Evolutionary conservation across 805 yeast species (phyloP).

Genomic region (Wickerhamiella occidentalis): DNA sequence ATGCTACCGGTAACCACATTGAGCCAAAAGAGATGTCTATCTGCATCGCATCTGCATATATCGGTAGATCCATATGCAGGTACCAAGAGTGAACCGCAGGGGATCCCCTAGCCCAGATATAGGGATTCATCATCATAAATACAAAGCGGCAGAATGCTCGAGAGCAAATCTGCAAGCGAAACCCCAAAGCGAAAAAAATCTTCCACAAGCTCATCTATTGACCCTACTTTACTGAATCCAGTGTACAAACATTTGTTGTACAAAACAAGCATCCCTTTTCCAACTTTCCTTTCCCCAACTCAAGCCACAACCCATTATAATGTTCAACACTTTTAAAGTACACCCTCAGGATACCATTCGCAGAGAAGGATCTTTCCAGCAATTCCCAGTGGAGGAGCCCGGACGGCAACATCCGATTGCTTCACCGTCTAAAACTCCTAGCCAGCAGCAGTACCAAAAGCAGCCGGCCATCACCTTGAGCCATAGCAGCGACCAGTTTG

Average conservation of each 20-base stretch:
- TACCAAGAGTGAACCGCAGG: neutral
- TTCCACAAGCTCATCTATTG: neutral
- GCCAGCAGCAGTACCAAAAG: neutral
- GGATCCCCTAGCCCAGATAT: slow-evolving; percentile 1
- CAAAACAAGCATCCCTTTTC: neutral
- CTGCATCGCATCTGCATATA: neutral
- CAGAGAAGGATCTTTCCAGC: slow-evolving; percentile 4
- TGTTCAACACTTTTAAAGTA: slow-evolving; percentile 10
- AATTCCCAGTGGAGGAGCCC: slow-evolving; percentile 6
- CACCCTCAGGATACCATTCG: slow-evolving; percentile 9
- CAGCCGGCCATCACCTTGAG: neutral
- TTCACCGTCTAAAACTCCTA: neutral
- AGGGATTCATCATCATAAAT: neutral
- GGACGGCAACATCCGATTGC: neutral
- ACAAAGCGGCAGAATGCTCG: neutral
- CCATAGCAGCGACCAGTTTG: neutral
- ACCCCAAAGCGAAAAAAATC: neutral
- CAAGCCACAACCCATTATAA: neutral
- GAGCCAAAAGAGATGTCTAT: neutral
- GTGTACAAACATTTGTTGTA: neutral
- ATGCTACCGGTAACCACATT: neutral
- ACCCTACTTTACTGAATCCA: neutral
- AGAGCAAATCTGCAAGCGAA: neutral
- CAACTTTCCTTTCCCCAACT: neutral
- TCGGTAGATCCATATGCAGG: slow-evolving; percentile 1